Base-by-base conservation (phyloP, 192 early-diverging fungal genomes). In the Umbelopsis sp. region DNA sequence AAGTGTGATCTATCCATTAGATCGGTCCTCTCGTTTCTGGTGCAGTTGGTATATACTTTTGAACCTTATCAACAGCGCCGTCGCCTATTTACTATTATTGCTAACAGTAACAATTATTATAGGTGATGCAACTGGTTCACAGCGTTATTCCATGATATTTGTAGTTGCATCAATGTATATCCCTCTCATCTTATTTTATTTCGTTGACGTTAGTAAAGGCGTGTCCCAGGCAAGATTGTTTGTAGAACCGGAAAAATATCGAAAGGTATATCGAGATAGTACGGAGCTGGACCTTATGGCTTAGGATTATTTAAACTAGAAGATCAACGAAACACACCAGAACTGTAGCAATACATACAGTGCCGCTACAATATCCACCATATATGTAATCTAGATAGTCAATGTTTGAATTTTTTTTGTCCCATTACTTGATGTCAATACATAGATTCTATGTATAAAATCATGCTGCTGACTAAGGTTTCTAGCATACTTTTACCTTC, bases 141-240 rank as follows among this genome's bases (percentile, higher is more conserved):
- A 34, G 31, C 26, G 56, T n/a, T 62, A 62, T 32, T 29, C 56
- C 14, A 62, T 62, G 56, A 62, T 34, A 7, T 62, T 62, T 20
- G 56, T 62, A 1, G 11, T 32, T 20, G 56, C 56, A 11, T 17
- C 29, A 3, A 34, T 62, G 26, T 62, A 62, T 17, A 4, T 62
- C 3, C 56, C 56, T 4, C 20, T 49, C 4, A 5, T 21, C n/a
- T 49, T 49, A 49, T 17, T 49, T 17, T 49, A 49, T 16, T 49
- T 49, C 47, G 11, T 49, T 21, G 47, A 49, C 47, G 47, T 21
- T 17, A 17, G 20, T 0, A 49, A 49, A 16, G 47, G 47, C 6
- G 14, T n/a, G 4, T 9, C 16, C 0, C 20, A 49, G n/a, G 47
- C 47, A 49, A 24, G 21, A 29, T 29, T 26, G 22, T 70, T 50